Evolutionary conservation across 2,329 filamentous ascomycete genomes (phyloP), one percentile per base, ranked within the genome.

Genomic region (Grosmannia serpens): DNA sequence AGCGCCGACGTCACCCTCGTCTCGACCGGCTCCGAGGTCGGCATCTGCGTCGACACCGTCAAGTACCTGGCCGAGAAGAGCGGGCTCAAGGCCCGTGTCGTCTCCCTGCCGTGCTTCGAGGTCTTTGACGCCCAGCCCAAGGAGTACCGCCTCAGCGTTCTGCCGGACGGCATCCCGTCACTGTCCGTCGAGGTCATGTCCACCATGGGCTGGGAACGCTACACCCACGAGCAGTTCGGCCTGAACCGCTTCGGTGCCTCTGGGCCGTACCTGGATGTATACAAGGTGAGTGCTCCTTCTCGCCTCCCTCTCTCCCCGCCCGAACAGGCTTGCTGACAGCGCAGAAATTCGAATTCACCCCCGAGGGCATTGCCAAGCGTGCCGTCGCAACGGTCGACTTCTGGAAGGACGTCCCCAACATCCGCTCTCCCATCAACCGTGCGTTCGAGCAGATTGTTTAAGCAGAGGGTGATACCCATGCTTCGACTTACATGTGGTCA

Each of bases 311-410:
- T 33, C 26, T 26, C 26, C 4, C 11, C 22, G 50, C 67, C 55
- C 27, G 59, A 17, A 52, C 22, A 13, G 3, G n/a, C 31, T 13
- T 38, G 17, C 54, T 56, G 17, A 56, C 41, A 17, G 56, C 70
- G 68, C 68, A 95, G 88, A 97, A 96, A 84, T 99, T 99, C 78
- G 94, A 97, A 77, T 97, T 99, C 81, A 99, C 92, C 55, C 89
- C 94, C 57, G 92, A 96, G 77, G 94, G 94, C 65, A 88, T 99
- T 73, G 81, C 89, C 77, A 96, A 97, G 88, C 91, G 94, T 69
- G 94, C 92, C 62, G 75, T 90, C 64, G 87, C 88, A 67, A 99
- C 94, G 64, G 79, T 97, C 69, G 85, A 97, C 73, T 99, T 96
- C 85, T 99, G 91, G 87, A 97, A 96, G 88, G 88, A 87, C 65